phyloP scores from a whole-genome alignment of 257 asterid species.

The Penstemon davidsonii region DNA sequence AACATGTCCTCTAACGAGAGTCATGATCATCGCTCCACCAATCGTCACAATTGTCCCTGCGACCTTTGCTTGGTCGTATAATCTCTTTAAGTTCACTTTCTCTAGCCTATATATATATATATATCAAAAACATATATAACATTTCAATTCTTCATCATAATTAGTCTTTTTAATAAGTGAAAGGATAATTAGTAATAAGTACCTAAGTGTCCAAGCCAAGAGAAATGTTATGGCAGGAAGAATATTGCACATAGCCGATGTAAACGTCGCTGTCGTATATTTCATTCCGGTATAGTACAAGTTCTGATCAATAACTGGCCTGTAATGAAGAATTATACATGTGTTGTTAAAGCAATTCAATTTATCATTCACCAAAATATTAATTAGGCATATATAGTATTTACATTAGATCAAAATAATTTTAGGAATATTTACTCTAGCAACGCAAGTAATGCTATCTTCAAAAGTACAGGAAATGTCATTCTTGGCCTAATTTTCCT shows the following conservation, averaged over 20 bases:
- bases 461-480: constrained; percentile 56
- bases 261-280: constrained; percentile 62
- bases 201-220: constrained; percentile 78
- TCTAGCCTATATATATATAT: constrained; percentile 47
- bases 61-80: constrained; percentile 58
- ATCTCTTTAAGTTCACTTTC: constrained; percentile 41
- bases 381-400: not conserved
- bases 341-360: not conserved
- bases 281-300: constrained; percentile 63
- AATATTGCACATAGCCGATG: constrained; percentile 63
- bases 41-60: constrained; percentile 62
- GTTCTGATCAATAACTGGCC: constrained; percentile 79
- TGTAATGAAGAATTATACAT: constrained; percentile 11
- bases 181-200: not conserved
- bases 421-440: constrained; percentile 51
- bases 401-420: not conserved
- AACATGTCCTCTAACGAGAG: constrained; percentile 43
- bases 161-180: not conserved
- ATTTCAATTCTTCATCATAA: not conserved
- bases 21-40: constrained; percentile 84
- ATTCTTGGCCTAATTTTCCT: constrained; percentile 84
- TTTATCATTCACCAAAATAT: not conserved
- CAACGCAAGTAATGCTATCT: constrained; percentile 57
- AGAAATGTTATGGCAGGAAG: constrained; percentile 75
- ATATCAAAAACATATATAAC: no score